Conservation (phyloP, 2,329 filamentous ascomycete species). For the Coleophoma eucalyptorum region DNA sequence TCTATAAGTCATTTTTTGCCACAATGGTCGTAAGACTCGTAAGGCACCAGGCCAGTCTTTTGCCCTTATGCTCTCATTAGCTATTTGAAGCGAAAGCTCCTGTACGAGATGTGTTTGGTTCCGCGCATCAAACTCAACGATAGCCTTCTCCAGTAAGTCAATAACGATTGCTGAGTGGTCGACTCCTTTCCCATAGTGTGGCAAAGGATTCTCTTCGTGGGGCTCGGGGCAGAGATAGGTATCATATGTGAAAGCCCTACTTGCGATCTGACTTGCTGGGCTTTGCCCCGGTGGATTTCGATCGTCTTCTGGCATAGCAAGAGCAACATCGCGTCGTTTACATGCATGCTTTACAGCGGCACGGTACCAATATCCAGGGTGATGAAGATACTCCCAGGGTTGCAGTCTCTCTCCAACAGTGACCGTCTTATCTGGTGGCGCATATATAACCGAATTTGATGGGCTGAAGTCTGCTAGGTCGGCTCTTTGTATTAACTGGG, state of each 20-base stretch:
- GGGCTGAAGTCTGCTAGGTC: conserved; percentile 46
- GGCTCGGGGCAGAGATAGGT: conserved; percentile 65
- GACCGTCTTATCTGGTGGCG: conserved; percentile 55
- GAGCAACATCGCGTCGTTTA: conserved; percentile 49
- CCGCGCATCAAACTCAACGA: conserved; percentile 48
- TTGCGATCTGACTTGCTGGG: conserved; percentile 40
- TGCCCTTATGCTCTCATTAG: conserved; percentile 47
- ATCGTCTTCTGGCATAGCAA: conserved; percentile 56
- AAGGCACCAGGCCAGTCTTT: conserved; percentile 51
- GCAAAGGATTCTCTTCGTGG: conserved; percentile 53
- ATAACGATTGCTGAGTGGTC: conserved; percentile 54
- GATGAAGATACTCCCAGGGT: conserved; percentile 62
- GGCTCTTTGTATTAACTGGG: conserved; percentile 52
- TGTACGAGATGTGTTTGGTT: conserved; percentile 49
- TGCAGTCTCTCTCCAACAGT: conserved; percentile 50
- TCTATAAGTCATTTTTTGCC: conserved; percentile 53
- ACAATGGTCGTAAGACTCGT: conserved; percentile 50
- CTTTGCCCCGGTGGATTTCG: conserved; percentile 46
- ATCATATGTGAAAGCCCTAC: conserved; percentile 56
- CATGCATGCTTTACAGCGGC: conserved; percentile 54
- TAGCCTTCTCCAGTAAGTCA: conserved; percentile 46
- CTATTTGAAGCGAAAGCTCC: conserved; percentile 52
- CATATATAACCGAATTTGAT: conserved; percentile 40
- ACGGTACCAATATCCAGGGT: conserved; percentile 65
- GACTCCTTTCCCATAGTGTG: conserved; percentile 37